phyloP scores from a whole-genome alignment of 2,329 filamentous ascomycete genomes.

The Achaetomium macrosporum region DNA sequence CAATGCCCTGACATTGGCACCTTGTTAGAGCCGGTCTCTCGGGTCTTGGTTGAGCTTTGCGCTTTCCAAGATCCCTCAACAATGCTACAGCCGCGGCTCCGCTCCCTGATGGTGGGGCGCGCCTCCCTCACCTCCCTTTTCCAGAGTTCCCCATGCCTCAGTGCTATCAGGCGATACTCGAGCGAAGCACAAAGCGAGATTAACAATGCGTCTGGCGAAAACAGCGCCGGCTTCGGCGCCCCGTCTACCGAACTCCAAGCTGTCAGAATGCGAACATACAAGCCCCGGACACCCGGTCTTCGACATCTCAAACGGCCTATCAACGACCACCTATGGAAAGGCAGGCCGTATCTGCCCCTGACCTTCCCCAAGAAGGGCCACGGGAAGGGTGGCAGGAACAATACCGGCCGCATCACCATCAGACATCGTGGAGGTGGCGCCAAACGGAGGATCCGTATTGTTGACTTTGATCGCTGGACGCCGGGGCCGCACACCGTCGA shows the following conservation, averaged over 20 bases:
- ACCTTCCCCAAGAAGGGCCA: slow-evolving; percentile 92
- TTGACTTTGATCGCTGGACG: slow-evolving; percentile 77
- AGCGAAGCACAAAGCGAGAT: slow-evolving; percentile 15
- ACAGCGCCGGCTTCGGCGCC: slow-evolving; percentile 4
- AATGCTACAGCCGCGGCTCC: slow-evolving; percentile 64
- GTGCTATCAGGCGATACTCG: slow-evolving; percentile 24
- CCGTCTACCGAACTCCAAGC: slow-evolving; percentile 31
- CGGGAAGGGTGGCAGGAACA: slow-evolving; percentile 86
- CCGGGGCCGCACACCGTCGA: slow-evolving; percentile 85
- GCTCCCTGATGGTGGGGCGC: slow-evolving; percentile 36
- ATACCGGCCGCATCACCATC: slow-evolving; percentile 77
- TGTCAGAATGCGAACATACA: slow-evolving; percentile 72
- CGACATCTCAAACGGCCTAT: slow-evolving; percentile 87
- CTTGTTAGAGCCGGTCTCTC: neutral
- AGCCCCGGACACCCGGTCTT: slow-evolving; percentile 84
- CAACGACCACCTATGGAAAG: slow-evolving; percentile 97
- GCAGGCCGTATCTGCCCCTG: slow-evolving; percentile 71
- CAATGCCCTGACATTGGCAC: slow-evolving; percentile 10
- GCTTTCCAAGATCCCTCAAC: slow-evolving; percentile 1
- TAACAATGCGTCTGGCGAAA: slow-evolving; percentile 9
- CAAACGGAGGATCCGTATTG: slow-evolving; percentile 83
- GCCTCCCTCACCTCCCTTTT: slow-evolving; percentile 22
- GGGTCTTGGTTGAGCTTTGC: neutral
- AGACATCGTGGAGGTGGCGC: slow-evolving; percentile 88
- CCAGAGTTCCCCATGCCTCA: slow-evolving; percentile 18